A percentile compares a stretch with the other conserved stretches of the same genome.
These are phyloP conservation scores for Phlebiopsis flavidoalba DNA, from an alignment of 768 basidiomycete species.

Conservation along the genomic window DNA sequence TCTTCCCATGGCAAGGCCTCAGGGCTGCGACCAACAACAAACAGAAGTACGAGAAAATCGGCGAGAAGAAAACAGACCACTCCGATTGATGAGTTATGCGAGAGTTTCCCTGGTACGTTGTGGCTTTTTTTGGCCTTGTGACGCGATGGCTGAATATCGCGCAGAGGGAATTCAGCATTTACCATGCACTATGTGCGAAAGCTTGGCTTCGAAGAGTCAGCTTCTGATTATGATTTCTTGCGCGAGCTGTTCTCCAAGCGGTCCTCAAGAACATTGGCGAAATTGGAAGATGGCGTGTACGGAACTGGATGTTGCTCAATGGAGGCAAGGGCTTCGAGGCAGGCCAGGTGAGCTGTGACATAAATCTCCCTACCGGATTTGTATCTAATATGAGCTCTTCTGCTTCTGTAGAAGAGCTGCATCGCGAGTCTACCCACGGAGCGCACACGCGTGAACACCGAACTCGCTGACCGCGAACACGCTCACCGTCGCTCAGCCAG, in stretches of 20 bases:
- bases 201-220: constrained; percentile 93
- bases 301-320: constrained; percentile 97
- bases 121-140: background rate
- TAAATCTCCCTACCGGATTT: background rate
- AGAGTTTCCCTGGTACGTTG: constrained; percentile 90
- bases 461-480: constrained; percentile 45
- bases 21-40: constrained; percentile 99
- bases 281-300: constrained; percentile 84
- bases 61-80: constrained; percentile 98
- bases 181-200: constrained; percentile 99
- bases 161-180: constrained; percentile 96
- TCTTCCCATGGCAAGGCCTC: constrained; percentile 95
- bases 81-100: constrained; percentile 86
- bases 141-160: background rate
- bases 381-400: no score
- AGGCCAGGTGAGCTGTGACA: constrained; percentile 44
- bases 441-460: constrained; percentile 40
- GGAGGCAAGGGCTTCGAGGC: constrained; percentile 96
- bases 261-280: constrained; percentile 86
- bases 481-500: constrained; percentile 50
- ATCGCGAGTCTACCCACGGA: constrained; percentile 34
- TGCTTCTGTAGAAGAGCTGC: background rate
- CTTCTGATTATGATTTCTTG: constrained; percentile 98
- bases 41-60: constrained; percentile 99
- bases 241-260: constrained; percentile 90